Percentiles rank a stretch among this genome's conserved stretches.
Evolutionary conservation across 2,329 filamentous ascomycete genomes (phyloP).

Genomic region (Fusarium sp.): DNA sequence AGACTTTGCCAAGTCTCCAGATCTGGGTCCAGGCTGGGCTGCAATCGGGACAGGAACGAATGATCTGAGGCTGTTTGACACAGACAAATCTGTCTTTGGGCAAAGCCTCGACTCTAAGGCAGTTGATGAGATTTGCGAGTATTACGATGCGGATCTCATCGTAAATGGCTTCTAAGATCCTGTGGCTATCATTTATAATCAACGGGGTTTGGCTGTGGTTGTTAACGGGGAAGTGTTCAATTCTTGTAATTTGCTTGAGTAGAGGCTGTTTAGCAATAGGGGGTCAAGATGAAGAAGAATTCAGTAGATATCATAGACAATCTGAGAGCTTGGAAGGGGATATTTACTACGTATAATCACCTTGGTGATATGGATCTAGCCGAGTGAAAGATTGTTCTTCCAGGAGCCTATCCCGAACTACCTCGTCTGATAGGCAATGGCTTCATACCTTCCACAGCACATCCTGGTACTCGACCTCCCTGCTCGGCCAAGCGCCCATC

Average conservation of each 20-base stretch:
- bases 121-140: not conserved
- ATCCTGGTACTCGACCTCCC: slow-evolving; percentile 49
- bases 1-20: not conserved
- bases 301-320: not conserved
- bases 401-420: fast-evolving
- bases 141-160: not conserved
- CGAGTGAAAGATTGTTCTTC: too few relatives aligned
- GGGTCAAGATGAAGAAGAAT: not conserved
- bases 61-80: not conserved
- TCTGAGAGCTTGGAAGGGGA: not conserved
- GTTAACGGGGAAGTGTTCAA: too few relatives aligned
- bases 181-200: too few relatives aligned
- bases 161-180: not conserved
- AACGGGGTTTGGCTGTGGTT: too few relatives aligned
- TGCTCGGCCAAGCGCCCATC: slow-evolving; percentile 39
- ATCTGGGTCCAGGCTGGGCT: not conserved
- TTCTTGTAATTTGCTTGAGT: too few relatives aligned
- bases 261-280: too few relatives aligned
- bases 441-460: not conserved
- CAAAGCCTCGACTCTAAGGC: not conserved
- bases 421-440: not conserved
- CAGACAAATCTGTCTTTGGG: not conserved
- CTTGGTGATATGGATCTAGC: too few relatives aligned
- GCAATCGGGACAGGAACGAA: not conserved
- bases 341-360: too few relatives aligned